These are phyloP conservation scores for Lachancea lanzarotensis DNA, from an alignment of 805 yeast genomes.

Conservation along the genomic window DNA sequence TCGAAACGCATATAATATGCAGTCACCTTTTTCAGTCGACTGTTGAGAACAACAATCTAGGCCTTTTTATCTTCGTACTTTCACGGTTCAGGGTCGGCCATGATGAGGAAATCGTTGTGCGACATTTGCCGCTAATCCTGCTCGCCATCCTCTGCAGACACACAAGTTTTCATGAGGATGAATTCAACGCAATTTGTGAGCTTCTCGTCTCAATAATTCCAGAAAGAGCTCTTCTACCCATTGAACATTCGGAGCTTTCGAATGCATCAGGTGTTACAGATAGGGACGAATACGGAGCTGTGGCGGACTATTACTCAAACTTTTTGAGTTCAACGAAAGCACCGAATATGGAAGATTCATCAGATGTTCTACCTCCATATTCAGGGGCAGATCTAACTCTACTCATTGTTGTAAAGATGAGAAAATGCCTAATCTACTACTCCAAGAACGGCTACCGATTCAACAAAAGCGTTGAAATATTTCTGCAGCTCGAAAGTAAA, in stretches of 20 bases:
- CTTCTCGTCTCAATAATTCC: conserved; percentile 52
- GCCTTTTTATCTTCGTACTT: conserved; percentile 52
- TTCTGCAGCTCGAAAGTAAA: conserved; percentile 36
- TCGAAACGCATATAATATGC: conserved; percentile 80
- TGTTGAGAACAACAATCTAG: conserved; percentile 33
- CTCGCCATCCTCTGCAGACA: conserved; percentile 38
- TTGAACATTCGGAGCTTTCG: conserved; percentile 36
- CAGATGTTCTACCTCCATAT: conserved; percentile 34
- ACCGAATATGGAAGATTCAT: conserved; percentile 9
- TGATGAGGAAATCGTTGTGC: conserved; percentile 79
- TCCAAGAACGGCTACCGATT: conserved; percentile 16
- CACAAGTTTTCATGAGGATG: conserved; percentile 9
- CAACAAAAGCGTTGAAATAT: conserved; percentile 33
- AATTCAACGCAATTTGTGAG: conserved; percentile 39
- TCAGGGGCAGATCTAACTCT: conserved; percentile 40
- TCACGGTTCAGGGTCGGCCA: conserved; percentile 56
- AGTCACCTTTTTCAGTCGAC: conserved; percentile 41
- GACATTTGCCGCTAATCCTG: conserved; percentile 69
- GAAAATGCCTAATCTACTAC: conserved; percentile 23
- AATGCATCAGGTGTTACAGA: conserved; percentile 10
- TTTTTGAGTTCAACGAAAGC: conserved; percentile 16
- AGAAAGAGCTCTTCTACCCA: conserved; percentile 53
- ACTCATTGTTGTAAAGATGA: conserved; percentile 32
- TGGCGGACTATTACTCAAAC: conserved; percentile 33
- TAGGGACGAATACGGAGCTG: conserved; percentile 22